phyloP scores from a whole-genome alignment of 306 rosid genomes.

The Fragaria vesca region DNA sequence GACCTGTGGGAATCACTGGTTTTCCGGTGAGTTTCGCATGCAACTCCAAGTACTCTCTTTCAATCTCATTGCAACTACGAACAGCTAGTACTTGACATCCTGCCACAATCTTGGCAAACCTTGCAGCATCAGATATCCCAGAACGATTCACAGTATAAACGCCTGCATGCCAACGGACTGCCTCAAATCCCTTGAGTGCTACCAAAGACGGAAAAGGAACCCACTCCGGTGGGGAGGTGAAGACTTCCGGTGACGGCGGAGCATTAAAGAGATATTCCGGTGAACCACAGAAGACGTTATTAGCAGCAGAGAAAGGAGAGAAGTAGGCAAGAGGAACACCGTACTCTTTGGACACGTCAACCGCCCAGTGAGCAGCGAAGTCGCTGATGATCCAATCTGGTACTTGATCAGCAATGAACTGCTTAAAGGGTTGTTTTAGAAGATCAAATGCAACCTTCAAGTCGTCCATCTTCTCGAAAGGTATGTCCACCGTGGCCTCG shows the following conservation, averaged over 20 bases:
- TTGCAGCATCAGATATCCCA: constrained; percentile 1
- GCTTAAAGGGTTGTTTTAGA: not conserved
- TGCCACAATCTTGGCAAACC: not conserved
- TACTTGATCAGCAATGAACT: not conserved
- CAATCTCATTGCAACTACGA: constrained; percentile 33
- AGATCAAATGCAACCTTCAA: not conserved
- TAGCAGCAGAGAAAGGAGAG: not conserved
- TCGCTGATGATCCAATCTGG: constrained; percentile 23
- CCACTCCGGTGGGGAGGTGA: constrained; percentile 3
- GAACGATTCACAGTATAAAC: not conserved
- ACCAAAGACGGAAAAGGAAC: not conserved
- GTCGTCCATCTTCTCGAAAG: not conserved
- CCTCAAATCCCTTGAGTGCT: not conserved
- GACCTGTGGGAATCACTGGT: constrained; percentile 40
- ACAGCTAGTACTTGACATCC: constrained; percentile 15
- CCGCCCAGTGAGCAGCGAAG: not conserved
- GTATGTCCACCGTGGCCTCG: constrained; percentile 9
- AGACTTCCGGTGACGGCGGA: not conserved
- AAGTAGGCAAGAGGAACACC: not conserved
- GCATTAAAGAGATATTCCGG: not conserved
- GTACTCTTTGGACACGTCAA: not conserved
- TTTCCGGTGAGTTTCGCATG: constrained; percentile 14
- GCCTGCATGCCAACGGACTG: not conserved
- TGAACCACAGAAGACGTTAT: not conserved
- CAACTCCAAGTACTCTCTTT: constrained; percentile 28